Evolutionary conservation across 148 eudicot species (phyloP).

Genomic region (Persicaria maculosa): DNA sequence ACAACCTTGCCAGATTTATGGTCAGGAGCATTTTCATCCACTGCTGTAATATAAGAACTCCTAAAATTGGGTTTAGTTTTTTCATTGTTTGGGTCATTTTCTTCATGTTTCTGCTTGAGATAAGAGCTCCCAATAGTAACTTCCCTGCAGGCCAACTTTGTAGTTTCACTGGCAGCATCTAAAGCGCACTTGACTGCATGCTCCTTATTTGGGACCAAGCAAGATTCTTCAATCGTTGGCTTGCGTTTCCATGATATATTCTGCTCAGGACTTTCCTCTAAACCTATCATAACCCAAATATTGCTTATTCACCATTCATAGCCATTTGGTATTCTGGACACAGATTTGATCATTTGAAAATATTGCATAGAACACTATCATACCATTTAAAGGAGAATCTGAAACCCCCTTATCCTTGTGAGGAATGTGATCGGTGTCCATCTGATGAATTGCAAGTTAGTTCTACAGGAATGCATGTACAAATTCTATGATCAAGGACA

Average conservation of each 20-base stretch:
- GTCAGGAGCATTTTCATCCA: conserved; percentile 21
- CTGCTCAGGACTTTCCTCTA: conserved; percentile 23
- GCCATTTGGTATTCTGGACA: background rate
- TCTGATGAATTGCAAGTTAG: conserved; percentile 22
- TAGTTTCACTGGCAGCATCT: conserved; percentile 20
- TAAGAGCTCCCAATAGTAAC: conserved; percentile 12
- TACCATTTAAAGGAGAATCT: conserved; percentile 35
- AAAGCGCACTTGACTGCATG: conserved; percentile 20
- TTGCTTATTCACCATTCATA: background rate
- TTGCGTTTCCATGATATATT: conserved; percentile 26
- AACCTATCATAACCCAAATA: conserved; percentile 13
- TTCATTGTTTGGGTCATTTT: conserved; percentile 9
- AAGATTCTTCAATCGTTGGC: conserved; percentile 42
- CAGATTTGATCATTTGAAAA: background rate
- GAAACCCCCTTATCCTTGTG: conserved; percentile 13
- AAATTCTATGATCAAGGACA: background rate
- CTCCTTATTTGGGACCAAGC: conserved; percentile 33
- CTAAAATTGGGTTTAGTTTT: conserved; percentile 28
- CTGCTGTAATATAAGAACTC: conserved; percentile 52
- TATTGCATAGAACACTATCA: conserved; percentile 14
- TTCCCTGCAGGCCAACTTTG: conserved; percentile 17
- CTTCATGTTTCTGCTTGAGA: conserved; percentile 13
- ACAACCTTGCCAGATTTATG: conserved; percentile 27
- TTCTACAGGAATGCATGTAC: background rate
- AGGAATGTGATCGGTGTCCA: conserved; percentile 16